These are phyloP conservation scores for Beauveria medogensis DNA, from an alignment of 2,329 filamentous ascomycete genomes.

Conservation along the genomic window DNA sequence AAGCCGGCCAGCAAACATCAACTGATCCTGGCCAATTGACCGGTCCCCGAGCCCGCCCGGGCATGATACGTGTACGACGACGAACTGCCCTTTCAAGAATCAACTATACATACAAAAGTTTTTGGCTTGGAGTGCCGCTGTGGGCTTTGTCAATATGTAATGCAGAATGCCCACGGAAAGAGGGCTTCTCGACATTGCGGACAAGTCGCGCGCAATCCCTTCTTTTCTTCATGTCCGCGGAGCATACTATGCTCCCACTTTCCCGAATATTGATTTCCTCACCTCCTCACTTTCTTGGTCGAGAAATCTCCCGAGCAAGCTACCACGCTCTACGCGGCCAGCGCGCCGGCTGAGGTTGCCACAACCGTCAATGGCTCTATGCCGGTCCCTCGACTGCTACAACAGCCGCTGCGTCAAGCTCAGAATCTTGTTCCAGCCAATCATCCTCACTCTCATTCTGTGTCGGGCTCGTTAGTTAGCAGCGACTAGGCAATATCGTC, in stretches of 20 bases:
- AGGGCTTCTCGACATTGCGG: slow-evolving; percentile 12
- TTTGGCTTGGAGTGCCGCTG: slow-evolving; percentile 7
- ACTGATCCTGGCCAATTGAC: neutral
- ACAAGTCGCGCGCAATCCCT: slow-evolving; percentile 5
- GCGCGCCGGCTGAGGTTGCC: neutral
- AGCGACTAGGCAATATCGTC: neutral
- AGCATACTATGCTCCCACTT: neutral
- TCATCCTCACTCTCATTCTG: neutral
- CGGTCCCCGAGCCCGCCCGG: neutral
- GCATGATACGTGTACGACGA: slow-evolving; percentile 7
- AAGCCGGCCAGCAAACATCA: neutral
- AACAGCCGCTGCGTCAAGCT: too few relatives aligned
- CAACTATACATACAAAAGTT: slow-evolving; percentile 8
- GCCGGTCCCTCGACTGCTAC: neutral
- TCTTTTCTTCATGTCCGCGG: neutral
- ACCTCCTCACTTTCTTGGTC: neutral
- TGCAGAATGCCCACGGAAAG: slow-evolving; percentile 8
- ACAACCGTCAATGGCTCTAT: neutral
- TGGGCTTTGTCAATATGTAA: slow-evolving; percentile 10
- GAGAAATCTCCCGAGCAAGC: neutral
- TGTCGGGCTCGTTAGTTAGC: neutral
- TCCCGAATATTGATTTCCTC: neutral
- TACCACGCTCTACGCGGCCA: neutral
- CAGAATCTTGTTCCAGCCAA: neutral
- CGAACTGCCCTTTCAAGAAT: neutral